Evolutionary conservation across 257 asterid genomes (phyloP), one percentile per base, ranked within the genome.

Genomic region (Solanum sejunctum): DNA sequence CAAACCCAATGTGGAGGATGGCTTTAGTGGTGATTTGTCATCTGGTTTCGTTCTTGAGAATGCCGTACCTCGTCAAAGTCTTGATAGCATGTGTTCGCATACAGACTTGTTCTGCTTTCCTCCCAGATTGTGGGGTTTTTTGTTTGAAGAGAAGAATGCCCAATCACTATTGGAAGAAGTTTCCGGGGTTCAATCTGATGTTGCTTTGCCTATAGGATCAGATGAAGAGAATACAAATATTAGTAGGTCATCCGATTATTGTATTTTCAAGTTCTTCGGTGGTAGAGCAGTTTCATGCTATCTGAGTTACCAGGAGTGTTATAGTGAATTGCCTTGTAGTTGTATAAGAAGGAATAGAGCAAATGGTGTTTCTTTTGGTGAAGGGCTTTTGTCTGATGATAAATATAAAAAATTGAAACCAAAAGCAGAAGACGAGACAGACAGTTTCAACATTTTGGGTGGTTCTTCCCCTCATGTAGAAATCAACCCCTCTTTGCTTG

Each of bases 31-130:
- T 69, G 89, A 88, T 82, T 77, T 83, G 63, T 83, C 82, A 85
- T 85, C 89, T 3, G 89, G 85, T 17, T 85, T 66, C 80, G 86
- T 17, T 36, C 87, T 87, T 5, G 87, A 73, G 83, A 83, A 83
- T 81, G 57, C 87, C 10, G 87, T 71, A 28, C 86, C 88, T 86
- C 86, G 21, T 32, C 83, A 4, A 71, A 71, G 87, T 69, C 81
- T 86, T 77, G 89, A 82, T 61, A 85, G 47, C 51, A 84, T 89
- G 75, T 94, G 97, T 86, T 91, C 91, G 7, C 70, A 88, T 89
- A 86, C 91, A 1, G 86, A 89, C 69, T 83, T 88, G 57, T 93
- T 94, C 84, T 95, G 98, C 89, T 95, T 94, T 85, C 93, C 91
- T 6, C 92, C 98, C 15, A 95, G 95, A 21, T 89, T 93, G 83